These are phyloP conservation scores for Tetrahymena malaccensis DNA, from an alignment of 73 alveolate genomes.

Conservation along the genomic window DNA sequence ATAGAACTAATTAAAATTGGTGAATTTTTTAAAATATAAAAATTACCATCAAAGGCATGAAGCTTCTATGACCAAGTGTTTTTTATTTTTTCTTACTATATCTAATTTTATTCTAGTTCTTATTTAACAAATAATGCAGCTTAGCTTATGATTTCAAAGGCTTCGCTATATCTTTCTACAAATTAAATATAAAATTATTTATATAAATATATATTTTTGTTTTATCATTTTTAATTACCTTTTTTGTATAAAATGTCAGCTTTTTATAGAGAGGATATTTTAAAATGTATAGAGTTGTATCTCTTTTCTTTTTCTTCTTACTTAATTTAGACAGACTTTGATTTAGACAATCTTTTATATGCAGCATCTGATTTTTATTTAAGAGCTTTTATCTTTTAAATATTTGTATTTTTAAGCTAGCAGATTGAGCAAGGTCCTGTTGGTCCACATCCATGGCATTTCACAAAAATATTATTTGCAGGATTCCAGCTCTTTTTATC, in stretches of 20 bases:
- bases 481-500: background rate
- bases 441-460: background rate
- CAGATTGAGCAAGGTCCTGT: background rate
- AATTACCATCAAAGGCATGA: background rate
- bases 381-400: background rate
- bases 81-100: background rate
- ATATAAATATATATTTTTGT: background rate
- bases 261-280: background rate
- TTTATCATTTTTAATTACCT: background rate
- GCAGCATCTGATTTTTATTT: background rate
- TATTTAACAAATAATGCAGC: slow-evolving; percentile 30
- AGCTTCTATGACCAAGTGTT: background rate
- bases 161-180: slow-evolving; percentile 32
- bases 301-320: background rate
- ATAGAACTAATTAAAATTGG: background rate
- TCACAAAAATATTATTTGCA: background rate
- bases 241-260: background rate
- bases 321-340: background rate
- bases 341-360: background rate
- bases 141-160: slow-evolving; percentile 28
- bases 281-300: background rate
- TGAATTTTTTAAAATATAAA: background rate
- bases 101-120: background rate
- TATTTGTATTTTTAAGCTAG: background rate
- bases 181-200: background rate